phyloP scores from a whole-genome alignment of 2,329 filamentous ascomycete genomes.

The Orbilia oligospora region DNA sequence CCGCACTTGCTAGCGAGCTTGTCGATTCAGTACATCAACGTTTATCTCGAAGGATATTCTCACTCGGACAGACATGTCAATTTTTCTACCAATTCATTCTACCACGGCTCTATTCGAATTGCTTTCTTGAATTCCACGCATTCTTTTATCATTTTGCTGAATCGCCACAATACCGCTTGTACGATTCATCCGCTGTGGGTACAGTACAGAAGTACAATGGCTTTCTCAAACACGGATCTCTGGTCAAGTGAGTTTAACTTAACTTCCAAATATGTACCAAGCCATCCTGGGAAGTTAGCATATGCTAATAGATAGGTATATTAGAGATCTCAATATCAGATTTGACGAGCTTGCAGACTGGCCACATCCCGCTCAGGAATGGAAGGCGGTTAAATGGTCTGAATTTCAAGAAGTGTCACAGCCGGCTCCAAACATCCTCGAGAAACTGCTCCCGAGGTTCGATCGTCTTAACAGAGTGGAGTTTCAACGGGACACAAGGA shows the following conservation, averaged over 20 bases:
- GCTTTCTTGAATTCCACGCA: slow-evolving; percentile 1
- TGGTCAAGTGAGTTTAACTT: slow-evolving; percentile 2
- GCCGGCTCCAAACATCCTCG: neutral
- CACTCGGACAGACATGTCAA: slow-evolving; percentile 9
- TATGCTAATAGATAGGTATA: neutral
- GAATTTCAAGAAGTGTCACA: slow-evolving; percentile 6
- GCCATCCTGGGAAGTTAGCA: neutral
- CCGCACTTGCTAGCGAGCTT: neutral
- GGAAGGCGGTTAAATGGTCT: neutral
- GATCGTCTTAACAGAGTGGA: neutral
- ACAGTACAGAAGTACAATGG: slow-evolving; percentile 3
- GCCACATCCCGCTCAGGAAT: neutral
- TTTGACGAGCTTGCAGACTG: neutral
- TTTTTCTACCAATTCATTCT: slow-evolving; percentile 13
- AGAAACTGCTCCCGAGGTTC: neutral
- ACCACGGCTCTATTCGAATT: slow-evolving; percentile 10
- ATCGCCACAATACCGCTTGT: neutral
- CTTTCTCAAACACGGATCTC: slow-evolving; percentile 5
- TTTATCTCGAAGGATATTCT: slow-evolving; percentile 11
- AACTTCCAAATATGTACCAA: neutral
- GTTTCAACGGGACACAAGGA: neutral
- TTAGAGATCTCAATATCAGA: neutral
- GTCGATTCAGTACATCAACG: neutral
- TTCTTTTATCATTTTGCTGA: neutral
- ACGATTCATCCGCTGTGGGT: neutral